phyloP scores from a whole-genome alignment of 1,284 basidiomycete genomes.

The Cryptococcus jaspeensis region DNA sequence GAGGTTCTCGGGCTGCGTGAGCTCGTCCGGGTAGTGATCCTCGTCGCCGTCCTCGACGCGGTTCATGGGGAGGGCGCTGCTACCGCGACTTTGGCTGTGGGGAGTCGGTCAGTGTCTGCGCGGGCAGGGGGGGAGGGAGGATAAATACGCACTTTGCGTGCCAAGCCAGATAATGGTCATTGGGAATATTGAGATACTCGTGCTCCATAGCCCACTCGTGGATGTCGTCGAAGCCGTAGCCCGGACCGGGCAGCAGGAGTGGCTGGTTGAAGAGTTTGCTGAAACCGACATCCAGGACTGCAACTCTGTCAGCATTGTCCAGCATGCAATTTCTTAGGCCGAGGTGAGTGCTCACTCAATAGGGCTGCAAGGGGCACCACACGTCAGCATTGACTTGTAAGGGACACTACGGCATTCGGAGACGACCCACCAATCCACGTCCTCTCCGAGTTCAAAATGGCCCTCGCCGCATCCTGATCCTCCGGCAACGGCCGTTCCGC shows the following conservation, averaged over 20 bases:
- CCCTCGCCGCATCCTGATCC: conserved; percentile 23
- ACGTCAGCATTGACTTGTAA: neutral
- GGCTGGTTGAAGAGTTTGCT: conserved; percentile 2
- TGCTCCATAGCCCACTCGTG: conserved; percentile 3
- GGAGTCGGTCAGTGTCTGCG: neutral
- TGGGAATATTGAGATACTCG: neutral
- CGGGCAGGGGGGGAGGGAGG: neutral
- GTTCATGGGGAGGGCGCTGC: neutral
- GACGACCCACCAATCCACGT: conserved; percentile 18
- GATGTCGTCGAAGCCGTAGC: neutral
- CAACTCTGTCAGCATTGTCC: neutral
- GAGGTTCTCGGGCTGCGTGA: neutral
- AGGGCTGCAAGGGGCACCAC: neutral
- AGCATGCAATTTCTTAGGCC: too few relatives aligned
- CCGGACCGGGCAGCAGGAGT: neutral
- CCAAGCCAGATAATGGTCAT: conserved; percentile 4
- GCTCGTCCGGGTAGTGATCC: too few relatives aligned
- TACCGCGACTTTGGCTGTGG: neutral
- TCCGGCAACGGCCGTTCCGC: conserved; percentile 19
- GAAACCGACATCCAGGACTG: conserved; percentile 4
- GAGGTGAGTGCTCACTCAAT: neutral
- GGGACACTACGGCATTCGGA: too few relatives aligned
- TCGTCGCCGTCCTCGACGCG: neutral
- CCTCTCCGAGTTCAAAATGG: conserved; percentile 23
- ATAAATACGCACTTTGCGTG: neutral